Percentiles rank a stretch among this genome's conserved stretches.
Evolutionary conservation across 768 basidiomycete genomes (phyloP).

Genomic region (Naganishia kalamii): DNA sequence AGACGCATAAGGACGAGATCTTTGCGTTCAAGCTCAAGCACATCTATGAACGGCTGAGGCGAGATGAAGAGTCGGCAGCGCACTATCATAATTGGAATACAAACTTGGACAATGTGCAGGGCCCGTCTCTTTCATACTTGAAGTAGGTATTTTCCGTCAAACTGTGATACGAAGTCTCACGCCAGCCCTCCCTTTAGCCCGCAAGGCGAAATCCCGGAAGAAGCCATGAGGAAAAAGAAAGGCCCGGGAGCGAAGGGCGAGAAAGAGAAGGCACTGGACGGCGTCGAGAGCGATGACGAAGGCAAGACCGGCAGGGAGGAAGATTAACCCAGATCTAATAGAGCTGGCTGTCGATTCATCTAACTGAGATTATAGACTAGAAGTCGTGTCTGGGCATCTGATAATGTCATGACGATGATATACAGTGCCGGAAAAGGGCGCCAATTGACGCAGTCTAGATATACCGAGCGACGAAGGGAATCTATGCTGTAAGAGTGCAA

Average conservation of each 20-base stretch:
- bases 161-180: not conserved
- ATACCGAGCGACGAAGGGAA: too few relatives aligned
- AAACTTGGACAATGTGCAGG: conserved; percentile 8
- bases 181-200: not conserved
- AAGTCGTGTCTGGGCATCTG: too few relatives aligned
- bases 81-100: conserved; percentile 14
- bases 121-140: not conserved
- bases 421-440: too few relatives aligned
- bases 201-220: conserved; percentile 3
- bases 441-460: too few relatives aligned
- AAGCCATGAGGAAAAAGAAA: conserved; percentile 12
- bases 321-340: not conserved
- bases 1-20: conserved; percentile 60
- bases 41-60: conserved; percentile 81
- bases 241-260: not conserved
- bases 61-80: conserved; percentile 59
- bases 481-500: not conserved
- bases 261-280: not conserved
- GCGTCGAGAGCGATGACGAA: conserved; percentile 5
- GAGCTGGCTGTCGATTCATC: not conserved
- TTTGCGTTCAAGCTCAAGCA: conserved; percentile 73
- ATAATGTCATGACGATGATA: too few relatives aligned
- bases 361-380: too few relatives aligned
- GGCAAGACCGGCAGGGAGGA: conserved; percentile 11
- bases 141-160: not conserved